Base-by-base conservation (phyloP, 805 yeast species). In the Metschnikowia koreensis region DNA sequence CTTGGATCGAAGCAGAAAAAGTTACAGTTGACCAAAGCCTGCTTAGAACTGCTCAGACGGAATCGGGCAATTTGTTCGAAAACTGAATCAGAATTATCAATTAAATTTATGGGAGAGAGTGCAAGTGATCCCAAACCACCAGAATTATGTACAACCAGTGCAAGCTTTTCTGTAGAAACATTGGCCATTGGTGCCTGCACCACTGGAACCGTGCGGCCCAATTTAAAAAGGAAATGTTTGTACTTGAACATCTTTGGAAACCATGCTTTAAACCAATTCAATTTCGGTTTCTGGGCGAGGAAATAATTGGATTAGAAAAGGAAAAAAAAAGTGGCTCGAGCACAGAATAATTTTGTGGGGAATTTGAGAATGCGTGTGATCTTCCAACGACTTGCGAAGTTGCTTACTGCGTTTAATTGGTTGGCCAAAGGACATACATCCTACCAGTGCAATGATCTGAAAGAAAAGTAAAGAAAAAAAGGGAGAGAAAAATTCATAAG, bases 171-270 rank as follows among this genome's bases (percentile, higher is more conserved):
- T 0, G 81, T 78, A 12, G 79, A 68, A 2, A 80, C 72, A 0
- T 85, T 84, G 1, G 86, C 84, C 86, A 82, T 81, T 17, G 86
- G 86, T 0, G 86, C 74, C 59, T 80, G 84, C 36, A 82, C 65
- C 3, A 82, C 65, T 3, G 82, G 83, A 48, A 61, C 61, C 41
- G 59, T 66, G n/a, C 74, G 51, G 4, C 69, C 73, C 22, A 75
- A 43, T 27, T 17, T 28, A 26, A 43, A 37, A 6, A 46, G n/a
- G 22, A 53, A 50, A 10, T 22, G 26, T 15, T 28, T 34, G 33
- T 37, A 28, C 7, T 6, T 34, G 16, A 12, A 17, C 46, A 43
- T 43, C 11, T n/a, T 22, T 8, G 11, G 8, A 22, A 38, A 2
- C 26, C 27, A 7, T 31, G 34, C 22, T 22, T 4, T 22, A 22